These are phyloP conservation scores for Penicillium hordei DNA, from an alignment of 2,329 filamentous ascomycete species.

Conservation along the genomic window DNA sequence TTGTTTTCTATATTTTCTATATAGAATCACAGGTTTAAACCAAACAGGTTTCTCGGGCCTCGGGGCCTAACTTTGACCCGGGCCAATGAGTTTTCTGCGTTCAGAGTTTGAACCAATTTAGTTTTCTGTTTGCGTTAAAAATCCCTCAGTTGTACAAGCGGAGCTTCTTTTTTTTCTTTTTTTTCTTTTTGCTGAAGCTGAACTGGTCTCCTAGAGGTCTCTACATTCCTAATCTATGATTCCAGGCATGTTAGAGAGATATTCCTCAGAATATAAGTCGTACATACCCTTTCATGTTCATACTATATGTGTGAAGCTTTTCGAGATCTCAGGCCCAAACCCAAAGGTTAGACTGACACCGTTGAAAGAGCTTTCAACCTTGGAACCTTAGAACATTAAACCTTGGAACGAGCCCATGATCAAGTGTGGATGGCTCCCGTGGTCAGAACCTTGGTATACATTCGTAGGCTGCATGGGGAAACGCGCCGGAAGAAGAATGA, in stretches of 20 bases:
- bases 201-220: not conserved
- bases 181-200: not conserved
- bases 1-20: not conserved
- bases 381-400: not conserved
- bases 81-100: conserved; percentile 1
- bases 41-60: conserved; percentile 12
- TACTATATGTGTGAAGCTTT: not conserved
- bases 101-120: conserved; percentile 1
- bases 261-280: not conserved
- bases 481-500: conserved; percentile 2
- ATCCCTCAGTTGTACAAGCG: conserved; percentile 12
- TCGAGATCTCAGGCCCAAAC: not conserved
- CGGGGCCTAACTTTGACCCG: conserved; percentile 24
- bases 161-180: not conserved
- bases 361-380: not conserved
- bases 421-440: not conserved
- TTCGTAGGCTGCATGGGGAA: not conserved
- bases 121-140: conserved; percentile 9
- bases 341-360: not conserved
- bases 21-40: not conserved
- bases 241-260: not conserved
- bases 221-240: not conserved
- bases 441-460: not conserved
- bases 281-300: not conserved
- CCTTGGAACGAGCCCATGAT: not conserved